Base-by-base conservation (phyloP, 805 yeast genomes). In the Candida michaelii region DNA sequence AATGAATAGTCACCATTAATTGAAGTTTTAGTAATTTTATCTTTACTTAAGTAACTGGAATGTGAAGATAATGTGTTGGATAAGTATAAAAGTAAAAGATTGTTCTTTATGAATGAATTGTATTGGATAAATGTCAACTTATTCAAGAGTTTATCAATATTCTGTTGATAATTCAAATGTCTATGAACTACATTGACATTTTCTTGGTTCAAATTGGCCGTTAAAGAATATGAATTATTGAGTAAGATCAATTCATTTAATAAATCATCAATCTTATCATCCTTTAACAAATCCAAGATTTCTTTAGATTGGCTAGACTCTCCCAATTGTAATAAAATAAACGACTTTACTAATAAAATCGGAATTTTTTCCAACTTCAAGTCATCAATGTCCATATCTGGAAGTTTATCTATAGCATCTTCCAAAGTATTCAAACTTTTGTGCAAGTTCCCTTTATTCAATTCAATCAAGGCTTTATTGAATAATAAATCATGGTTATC, bases 321-420 rank as follows among this genome's bases (percentile, higher is more conserved):
- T 6, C 74, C 75, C 29, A 49, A 46, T 5, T 50, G 25, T 36
- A 70, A 73, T 40, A 76, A 62, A 14, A 77, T 74, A 51, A 74
- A 82, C 2, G 86, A 82, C 23, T 74, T 75, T 49, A 85, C 84
- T 33, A 82, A 58, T 44, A 72, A 59, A 15, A 83, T 83, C 17
- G 91, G 85, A 23, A 76, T 68, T n/a, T 78, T 54, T 53, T 83
- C 88, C 38, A 71, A 63, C 45, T 82, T 86, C 7, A 69, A 74
- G 6, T 62, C 65, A 19, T 72, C 65, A 36, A 68, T 61, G 18
- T 70, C 77, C n/a, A 53, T 47, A 41, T 66, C 59, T 32, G 56
- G 49, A 49, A 83, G 78, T 42, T 61, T 48, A 11, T 60, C 49
- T 35, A 69, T 61, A 2, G 89, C 84, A 38, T 60, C 56, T 13